Base-by-base conservation (phyloP, 2,329 filamentous ascomycete genomes). In the Fusarium hostae region DNA sequence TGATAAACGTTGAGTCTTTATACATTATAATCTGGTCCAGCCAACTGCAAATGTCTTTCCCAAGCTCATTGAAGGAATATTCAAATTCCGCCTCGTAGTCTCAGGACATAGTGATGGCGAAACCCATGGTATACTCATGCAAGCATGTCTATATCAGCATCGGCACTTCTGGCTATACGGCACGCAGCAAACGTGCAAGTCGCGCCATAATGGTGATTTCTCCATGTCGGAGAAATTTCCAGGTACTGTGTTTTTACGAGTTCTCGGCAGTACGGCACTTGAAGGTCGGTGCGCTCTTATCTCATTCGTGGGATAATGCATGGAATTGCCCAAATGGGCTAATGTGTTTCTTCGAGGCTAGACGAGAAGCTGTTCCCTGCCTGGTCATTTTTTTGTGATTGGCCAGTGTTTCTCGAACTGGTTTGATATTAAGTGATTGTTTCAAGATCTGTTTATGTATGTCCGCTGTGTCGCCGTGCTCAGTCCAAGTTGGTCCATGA, bases 41-140 rank as follows among this genome's bases (percentile, higher is more conserved):
- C 6, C 8, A 15, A 35, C 8, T 3, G 5, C 47, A 50, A 50
- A 5, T 3, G 0, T 6, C 10, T 2, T 24, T 16, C n/a, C 1
- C 0, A 1, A 6, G 3, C 30, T 15, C 8, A 50, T 34, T 34
- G 30, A 35, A 51, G 47, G 47, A 35, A 51, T 35, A 51, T 51
- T 51, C 47, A 4, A 35, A 51, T 20, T 35, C 30, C 47, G 22
- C 34, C n/a, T 35, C 16, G 11, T 15, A 11, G 47, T 51, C 12
- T n/a, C 16, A 24, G 2, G 20, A 51, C n/a, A 5, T 34, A 34
- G 47, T 32, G 15, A 32, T 24, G 4, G 24, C 24, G 24, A 24
- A 24, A 24, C 24, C 24, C 24, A 24, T 24, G 24, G 24, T 24
- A 24, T 24, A 24, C 30, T 32, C 32, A 32, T 32, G 9, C 32